Evolutionary conservation across 2,329 filamentous ascomycete genomes (phyloP).

Genomic region (Hypoxylon sp.): DNA sequence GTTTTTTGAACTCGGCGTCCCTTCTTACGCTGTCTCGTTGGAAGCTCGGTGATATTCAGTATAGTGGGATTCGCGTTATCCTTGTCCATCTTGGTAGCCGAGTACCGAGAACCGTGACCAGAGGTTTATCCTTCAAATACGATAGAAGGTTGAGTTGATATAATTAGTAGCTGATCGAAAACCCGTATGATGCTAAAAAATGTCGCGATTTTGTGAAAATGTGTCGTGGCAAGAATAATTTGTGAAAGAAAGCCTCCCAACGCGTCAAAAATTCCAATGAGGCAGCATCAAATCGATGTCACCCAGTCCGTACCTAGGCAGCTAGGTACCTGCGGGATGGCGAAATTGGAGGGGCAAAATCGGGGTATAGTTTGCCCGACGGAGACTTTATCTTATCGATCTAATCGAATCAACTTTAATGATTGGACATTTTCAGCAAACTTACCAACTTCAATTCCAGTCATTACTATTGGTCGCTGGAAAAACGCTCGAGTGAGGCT

Average conservation of each 20-base stretch:
- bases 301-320: neutral
- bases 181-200: neutral
- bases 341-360: slow-evolving; percentile 24
- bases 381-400: slow-evolving; percentile 39
- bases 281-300: slow-evolving; percentile 22
- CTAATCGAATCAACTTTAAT: slow-evolving; percentile 32
- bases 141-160: neutral
- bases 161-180: neutral
- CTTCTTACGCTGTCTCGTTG: slow-evolving; percentile 77
- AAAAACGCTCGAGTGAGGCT: slow-evolving; percentile 7
- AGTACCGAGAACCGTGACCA: slow-evolving; percentile 13
- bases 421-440: neutral
- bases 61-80: slow-evolving; percentile 96
- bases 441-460: slow-evolving; percentile 18
- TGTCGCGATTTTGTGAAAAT: slow-evolving; percentile 14
- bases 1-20: slow-evolving; percentile 63
- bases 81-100: slow-evolving; percentile 56
- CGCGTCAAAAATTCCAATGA: slow-evolving; percentile 3
- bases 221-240: slow-evolving; percentile 23
- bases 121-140: neutral
- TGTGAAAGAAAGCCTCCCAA: slow-evolving; percentile 7
- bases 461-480: slow-evolving; percentile 11
- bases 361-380: slow-evolving; percentile 28
- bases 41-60: slow-evolving; percentile 87
- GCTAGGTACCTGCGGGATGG: slow-evolving; percentile 6